Evolutionary conservation across 2,329 filamentous ascomycete genomes (phyloP).

Genomic region (Didymella pinodella): DNA sequence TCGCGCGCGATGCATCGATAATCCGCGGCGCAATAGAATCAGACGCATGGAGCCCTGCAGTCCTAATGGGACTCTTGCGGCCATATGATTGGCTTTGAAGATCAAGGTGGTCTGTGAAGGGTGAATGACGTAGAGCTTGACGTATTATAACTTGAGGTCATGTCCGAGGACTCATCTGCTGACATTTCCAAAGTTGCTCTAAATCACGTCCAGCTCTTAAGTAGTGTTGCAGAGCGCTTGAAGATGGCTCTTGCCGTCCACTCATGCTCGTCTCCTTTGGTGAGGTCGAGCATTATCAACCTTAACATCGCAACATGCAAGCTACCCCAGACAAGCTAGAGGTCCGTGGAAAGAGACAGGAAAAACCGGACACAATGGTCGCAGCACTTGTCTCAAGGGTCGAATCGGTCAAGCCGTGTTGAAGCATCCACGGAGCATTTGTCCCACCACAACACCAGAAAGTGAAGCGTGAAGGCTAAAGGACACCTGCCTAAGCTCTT

Average conservation of each 20-base stretch:
- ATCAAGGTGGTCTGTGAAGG: neutral
- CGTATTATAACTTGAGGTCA: neutral
- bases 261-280: neutral
- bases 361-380: neutral
- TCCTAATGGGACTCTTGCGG: neutral
- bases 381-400: neutral
- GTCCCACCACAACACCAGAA: neutral
- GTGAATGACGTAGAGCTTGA: neutral
- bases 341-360: neutral
- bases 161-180: neutral
- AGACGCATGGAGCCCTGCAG: neutral
- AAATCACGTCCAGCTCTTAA: neutral
- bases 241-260: neutral
- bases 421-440: neutral
- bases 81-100: neutral
- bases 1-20: neutral
- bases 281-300: neutral
- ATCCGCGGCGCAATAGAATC: neutral
- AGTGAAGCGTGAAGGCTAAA: too few species aligned
- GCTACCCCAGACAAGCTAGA: neutral
- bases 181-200: too few species aligned
- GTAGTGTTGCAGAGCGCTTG: neutral
- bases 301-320: neutral
- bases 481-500: neutral
- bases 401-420: constrained; percentile 2